Evolutionary conservation across 176 grass and related monocot species (phyloP), one percentile per base, ranked within the genome.

Genomic region (Ensete ventricosum): DNA sequence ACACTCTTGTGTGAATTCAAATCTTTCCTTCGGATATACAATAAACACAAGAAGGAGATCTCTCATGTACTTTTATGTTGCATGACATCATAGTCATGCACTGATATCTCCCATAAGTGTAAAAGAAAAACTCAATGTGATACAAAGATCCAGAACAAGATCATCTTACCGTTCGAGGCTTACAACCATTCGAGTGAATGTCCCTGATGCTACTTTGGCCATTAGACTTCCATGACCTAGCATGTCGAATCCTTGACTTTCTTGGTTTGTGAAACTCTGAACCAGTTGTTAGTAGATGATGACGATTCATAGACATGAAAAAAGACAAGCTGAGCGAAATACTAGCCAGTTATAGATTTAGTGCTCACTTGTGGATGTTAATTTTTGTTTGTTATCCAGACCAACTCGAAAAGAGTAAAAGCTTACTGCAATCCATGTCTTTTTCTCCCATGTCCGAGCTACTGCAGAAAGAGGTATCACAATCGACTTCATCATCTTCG

Each of bases 131-230:
- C 9, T 12, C 11, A 29, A 25, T 25, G 63, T 25, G 8, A 65
- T 1, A 25, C 3, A 9, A 12, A 29, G 11, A 29, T 49, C 17
- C 66, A 19, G 8, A 49, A 2, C 11, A 49, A 69, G 2, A 9
- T 17, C 49, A 50, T 49, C 66, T 69, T 50, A 69, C 66, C 2
- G 66, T 50, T 69, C n/a, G 27, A 69, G 66, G 27, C 29, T 69
- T 69, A 69, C 50, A 49, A 17, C 66, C 66, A 69, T 69, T 5
- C 29, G 66, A 69, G 8, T 69, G 66, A n/a, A 49, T 10, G 66
- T 69, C 16, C 13, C 8, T 49, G 9, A 9, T 49, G 26, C 8
- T 50, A 9, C 13, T 69, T 29, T 2, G 66, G 12, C 14, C 16
- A 50, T 69, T 74, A 34, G 25, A 26, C 20, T 57, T 55, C 72